Conservation (phyloP, 768 basidiomycete species). For the Amanita pallidorosea region DNA sequence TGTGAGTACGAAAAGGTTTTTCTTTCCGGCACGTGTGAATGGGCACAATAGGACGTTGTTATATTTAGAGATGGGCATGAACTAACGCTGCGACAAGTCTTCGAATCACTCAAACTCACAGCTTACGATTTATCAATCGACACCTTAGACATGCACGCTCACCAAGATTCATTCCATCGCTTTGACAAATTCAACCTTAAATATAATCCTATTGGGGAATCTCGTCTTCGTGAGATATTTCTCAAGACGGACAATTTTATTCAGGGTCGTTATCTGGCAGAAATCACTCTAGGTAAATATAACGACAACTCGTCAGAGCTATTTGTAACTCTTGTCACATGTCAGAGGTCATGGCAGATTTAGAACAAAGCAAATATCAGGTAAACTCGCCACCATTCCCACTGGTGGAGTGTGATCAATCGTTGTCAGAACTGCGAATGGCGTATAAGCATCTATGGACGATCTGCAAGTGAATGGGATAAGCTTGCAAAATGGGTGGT, state of each 20-base stretch:
- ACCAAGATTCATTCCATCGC: slow-evolving; percentile 95
- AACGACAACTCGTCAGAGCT: background rate
- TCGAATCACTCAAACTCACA: slow-evolving; percentile 86
- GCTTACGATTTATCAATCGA: slow-evolving; percentile 99
- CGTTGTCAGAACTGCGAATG: slow-evolving; percentile 79
- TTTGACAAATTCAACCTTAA: slow-evolving; percentile 98
- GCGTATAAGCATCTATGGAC: slow-evolving; percentile 93
- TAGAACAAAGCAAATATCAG: slow-evolving; percentile 98
- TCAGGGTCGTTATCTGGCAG: slow-evolving; percentile 86
- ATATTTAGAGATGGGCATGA: slow-evolving; percentile 90
- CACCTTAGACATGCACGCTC: slow-evolving; percentile 98
- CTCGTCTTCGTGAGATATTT: slow-evolving; percentile 91
- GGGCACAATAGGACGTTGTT: slow-evolving; percentile 66
- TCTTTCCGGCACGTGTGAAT: background rate
- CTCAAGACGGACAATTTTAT: slow-evolving; percentile 96
- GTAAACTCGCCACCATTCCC: slow-evolving; percentile 22
- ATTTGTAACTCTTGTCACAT: background rate
- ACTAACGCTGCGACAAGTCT: slow-evolving; percentile 88
- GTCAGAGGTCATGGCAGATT: slow-evolving; percentile 91
- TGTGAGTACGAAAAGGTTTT: slow-evolving; percentile 26
- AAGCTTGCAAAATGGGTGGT: slow-evolving; percentile 97
- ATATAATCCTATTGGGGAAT: slow-evolving; percentile 96
- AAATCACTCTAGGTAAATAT: slow-evolving; percentile 71
- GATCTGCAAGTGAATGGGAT: slow-evolving; percentile 84
- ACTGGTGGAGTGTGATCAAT: background rate